phyloP scores from a whole-genome alignment of 2,329 filamentous ascomycete species.

The Pseudopyricularia javanii region DNA sequence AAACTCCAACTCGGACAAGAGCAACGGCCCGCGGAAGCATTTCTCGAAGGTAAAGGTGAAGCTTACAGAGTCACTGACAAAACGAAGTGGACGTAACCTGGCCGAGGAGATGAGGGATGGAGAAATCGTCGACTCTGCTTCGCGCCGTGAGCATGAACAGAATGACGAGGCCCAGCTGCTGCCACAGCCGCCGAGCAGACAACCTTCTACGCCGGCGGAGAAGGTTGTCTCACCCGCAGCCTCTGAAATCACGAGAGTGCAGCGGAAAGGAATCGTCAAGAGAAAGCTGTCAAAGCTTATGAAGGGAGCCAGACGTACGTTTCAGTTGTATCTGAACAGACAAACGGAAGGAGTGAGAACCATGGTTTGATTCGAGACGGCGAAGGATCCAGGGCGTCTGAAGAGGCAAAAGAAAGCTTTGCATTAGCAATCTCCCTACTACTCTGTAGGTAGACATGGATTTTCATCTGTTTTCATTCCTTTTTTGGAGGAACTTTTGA shows the following conservation, averaged over 20 bases:
- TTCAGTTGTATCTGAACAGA: not conserved
- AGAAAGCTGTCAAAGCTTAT: constrained; percentile 4
- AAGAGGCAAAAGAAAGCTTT: not conserved
- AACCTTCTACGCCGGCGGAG: not conserved
- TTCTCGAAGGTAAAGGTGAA: not conserved
- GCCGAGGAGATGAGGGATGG: not conserved
- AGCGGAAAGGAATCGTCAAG: not conserved
- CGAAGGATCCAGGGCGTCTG: not conserved
- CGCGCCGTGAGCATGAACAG: not conserved
- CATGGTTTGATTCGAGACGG: not conserved
- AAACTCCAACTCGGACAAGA: not conserved
- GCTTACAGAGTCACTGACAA: constrained; percentile 2
- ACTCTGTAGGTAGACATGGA: not conserved
- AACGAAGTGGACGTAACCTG: not conserved
- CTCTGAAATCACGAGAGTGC: not conserved
- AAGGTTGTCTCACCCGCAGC: not conserved
- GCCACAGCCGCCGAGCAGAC: not conserved
- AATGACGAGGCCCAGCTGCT: not conserved
- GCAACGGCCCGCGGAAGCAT: not conserved
- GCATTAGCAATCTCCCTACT: not conserved
- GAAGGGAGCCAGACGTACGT: constrained; percentile 2
- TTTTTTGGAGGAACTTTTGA: not conserved
- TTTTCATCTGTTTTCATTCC: not conserved
- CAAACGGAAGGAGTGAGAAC: not conserved
- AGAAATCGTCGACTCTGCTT: not conserved